Percentiles rank a stretch among this genome's conserved stretches.
Evolutionary conservation across 139 green algal species (phyloP).

Genomic region (Chlamydomonas sp.): DNA sequence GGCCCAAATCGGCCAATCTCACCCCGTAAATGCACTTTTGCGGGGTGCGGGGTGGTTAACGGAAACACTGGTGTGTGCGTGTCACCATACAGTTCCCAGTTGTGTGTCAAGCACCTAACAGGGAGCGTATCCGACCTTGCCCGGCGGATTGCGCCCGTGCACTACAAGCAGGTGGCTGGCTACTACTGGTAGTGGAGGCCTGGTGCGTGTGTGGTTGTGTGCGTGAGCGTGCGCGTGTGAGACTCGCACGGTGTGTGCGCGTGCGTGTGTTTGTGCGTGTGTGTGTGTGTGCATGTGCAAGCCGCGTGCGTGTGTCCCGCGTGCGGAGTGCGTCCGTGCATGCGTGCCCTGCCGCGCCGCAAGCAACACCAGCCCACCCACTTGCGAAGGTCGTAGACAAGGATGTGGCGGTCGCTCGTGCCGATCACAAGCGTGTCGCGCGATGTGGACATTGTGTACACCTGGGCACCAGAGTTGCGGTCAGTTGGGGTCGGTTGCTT

Average conservation of each 20-base stretch:
- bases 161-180: too few relatives aligned
- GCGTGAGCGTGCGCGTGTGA: background rate
- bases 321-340: background rate
- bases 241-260: background rate
- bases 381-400: slow-evolving; percentile 71
- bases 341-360: background rate
- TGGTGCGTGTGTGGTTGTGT: background rate
- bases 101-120: too few relatives aligned
- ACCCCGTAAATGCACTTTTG: too few relatives aligned
- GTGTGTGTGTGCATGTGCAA: background rate
- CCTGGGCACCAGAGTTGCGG: too few relatives aligned
- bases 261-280: background rate
- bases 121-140: too few relatives aligned
- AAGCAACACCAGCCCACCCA: slow-evolving; percentile 13
- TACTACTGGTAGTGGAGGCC: background rate
- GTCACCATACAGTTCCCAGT: too few relatives aligned
- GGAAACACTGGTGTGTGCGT: too few relatives aligned
- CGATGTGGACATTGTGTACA: slow-evolving; percentile 57
- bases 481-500: too few relatives aligned
- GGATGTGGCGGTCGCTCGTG: slow-evolving; percentile 64
- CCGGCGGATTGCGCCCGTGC: too few relatives aligned
- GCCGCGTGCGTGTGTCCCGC: background rate
- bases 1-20: too few relatives aligned
- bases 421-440: slow-evolving; percentile 60
- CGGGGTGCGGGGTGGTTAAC: too few relatives aligned